Evolutionary conservation across 1,284 basidiomycete species (phyloP).

Genomic region (Apiotrichum gamsii): DNA sequence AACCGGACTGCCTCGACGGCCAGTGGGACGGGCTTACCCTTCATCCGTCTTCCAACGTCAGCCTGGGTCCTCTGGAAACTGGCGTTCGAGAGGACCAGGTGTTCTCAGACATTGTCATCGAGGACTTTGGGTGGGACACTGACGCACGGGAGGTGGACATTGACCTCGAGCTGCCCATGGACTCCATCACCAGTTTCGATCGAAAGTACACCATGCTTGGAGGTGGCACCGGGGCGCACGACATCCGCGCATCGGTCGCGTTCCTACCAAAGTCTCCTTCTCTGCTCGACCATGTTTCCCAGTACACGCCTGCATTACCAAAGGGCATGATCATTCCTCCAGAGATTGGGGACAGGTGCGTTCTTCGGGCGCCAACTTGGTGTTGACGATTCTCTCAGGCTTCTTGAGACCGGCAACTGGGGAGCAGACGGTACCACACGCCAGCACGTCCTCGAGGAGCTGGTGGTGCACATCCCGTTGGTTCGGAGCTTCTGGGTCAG

Average conservation of each 20-base stretch:
- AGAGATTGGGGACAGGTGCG: background rate
- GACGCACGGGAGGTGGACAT: background rate
- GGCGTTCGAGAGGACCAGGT: too few species aligned
- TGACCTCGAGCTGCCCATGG: background rate
- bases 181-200: too few species aligned
- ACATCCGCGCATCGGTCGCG: background rate
- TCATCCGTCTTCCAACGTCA: too few species aligned
- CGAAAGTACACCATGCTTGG: too few species aligned
- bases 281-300: background rate
- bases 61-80: too few species aligned
- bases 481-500: background rate
- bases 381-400: background rate
- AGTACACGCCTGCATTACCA: too few species aligned
- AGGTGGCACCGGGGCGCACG: background rate
- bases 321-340: background rate
- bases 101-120: background rate
- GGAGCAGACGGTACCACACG: background rate
- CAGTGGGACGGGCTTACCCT: too few species aligned
- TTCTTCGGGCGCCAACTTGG: too few species aligned
- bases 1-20: too few species aligned
- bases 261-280: background rate
- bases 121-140: background rate
- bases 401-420: too few species aligned
- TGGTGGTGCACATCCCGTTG: background rate
- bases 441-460: background rate